phyloP scores from a whole-genome alignment of 441 rosid species.

The Erysimum cheiri region DNA sequence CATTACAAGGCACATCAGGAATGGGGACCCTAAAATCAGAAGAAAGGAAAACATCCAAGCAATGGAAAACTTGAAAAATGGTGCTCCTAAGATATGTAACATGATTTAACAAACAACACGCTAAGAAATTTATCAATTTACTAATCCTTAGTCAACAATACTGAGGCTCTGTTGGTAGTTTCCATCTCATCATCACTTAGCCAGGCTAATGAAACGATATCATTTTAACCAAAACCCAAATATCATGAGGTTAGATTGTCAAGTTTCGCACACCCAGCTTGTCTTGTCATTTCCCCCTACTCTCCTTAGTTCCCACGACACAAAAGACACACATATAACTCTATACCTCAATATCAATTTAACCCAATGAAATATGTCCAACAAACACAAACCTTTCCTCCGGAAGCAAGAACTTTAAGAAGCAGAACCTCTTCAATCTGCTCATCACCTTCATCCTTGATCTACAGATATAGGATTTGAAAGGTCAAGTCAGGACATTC shows the following conservation, averaged over 20 bases:
- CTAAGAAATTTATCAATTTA: slow-evolving; percentile 22
- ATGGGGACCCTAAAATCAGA: slow-evolving; percentile 29
- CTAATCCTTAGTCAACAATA: slow-evolving; percentile 16
- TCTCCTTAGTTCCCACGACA: slow-evolving; percentile 19
- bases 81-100: slow-evolving; percentile 26
- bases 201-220: slow-evolving; percentile 19
- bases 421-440: slow-evolving; percentile 73
- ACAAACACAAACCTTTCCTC: slow-evolving; percentile 87
- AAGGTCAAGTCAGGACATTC: slow-evolving; percentile 21
- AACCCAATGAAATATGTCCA: slow-evolving; percentile 28
- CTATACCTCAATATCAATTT: slow-evolving; percentile 38
- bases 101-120: slow-evolving; percentile 22
- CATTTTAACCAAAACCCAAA: slow-evolving; percentile 29
- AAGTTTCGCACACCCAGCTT: slow-evolving; percentile 31
- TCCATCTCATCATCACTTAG: slow-evolving; percentile 29
- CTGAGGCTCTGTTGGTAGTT: slow-evolving; percentile 20
- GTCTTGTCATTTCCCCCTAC: slow-evolving; percentile 14
- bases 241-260: slow-evolving; percentile 16
- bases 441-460: slow-evolving; percentile 56
- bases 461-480: slow-evolving; percentile 45
- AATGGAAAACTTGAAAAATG: slow-evolving; percentile 26
- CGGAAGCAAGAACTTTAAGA: slow-evolving; percentile 87
- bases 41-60: slow-evolving; percentile 25
- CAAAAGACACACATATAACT: slow-evolving; percentile 29
- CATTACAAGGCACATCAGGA: slow-evolving; percentile 21